Evolutionary conservation across 2,329 filamentous ascomycete species (phyloP), one percentile per base, ranked within the genome.

Genomic region (Lojkania enalia): DNA sequence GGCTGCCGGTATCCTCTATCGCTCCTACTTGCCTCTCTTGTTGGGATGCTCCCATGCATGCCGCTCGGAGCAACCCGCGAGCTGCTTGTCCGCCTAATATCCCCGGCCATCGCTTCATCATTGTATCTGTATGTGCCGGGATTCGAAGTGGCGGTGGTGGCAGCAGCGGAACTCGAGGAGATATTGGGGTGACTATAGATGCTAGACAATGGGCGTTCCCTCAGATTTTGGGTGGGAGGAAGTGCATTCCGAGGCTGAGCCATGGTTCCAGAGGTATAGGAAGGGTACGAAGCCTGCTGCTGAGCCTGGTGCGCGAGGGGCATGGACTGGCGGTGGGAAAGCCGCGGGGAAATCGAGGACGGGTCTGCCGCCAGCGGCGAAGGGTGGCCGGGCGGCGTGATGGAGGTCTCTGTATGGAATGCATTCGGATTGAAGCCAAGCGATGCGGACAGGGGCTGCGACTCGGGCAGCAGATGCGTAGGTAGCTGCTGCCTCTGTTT

Each of bases 21-120:
- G 61, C 80, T 80, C 60, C 87, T 81, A 62, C 83, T 90, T 16
- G 78, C 75, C 57, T 91, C 87, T 58, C 87, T 78, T 23, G 82
- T 78, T 2, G 85, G 83, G 35, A 85, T 77, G 14, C 79, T 76
- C 11, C 81, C 74, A 47, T 82, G 77, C 63, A 85, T 80, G 31
- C 81, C 78, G 21, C 80, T 78, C 18, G 78, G 77, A 12, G 79
- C 79, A 35, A 81, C 79, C 54, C 85, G 78, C 13, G 86, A 85
- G 58, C 86, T 83, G 55, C 78, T 81, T 50, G 84, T 74, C 62
- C 80, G 77, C 46, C 76, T 51, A 35, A 65, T 58, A 51, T 67
- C 60, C 37, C 44, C 47, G 4, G 57, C 44, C 48, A 68, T 63
- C 35, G 64, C 57, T 29, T 77, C 74, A 48, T 77, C 74, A 44